Percentiles rank a stretch among this genome's conserved stretches.
Conservation (phyloP, 192 early-diverging fungal species). For the Linnemannia elongata region DNA sequence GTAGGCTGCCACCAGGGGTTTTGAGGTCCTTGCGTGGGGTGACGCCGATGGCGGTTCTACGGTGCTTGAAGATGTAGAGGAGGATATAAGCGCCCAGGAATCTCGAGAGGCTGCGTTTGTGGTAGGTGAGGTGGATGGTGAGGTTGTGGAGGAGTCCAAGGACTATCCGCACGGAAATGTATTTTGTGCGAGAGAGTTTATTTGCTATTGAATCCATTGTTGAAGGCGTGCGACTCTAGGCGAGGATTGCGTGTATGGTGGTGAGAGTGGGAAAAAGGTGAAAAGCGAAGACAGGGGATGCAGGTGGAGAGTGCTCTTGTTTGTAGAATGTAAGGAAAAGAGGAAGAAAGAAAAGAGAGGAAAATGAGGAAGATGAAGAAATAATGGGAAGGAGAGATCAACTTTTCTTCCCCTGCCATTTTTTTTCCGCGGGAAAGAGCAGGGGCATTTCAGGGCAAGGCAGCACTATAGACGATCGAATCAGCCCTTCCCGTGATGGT, state of each 20-base stretch:
- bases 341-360: not conserved
- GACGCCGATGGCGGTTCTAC: slow-evolving; percentile 8
- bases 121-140: not conserved
- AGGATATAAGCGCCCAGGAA: slow-evolving; percentile 1
- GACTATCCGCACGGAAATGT: not conserved
- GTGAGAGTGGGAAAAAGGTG: too few species aligned
- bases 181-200: not conserved
- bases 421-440: not conserved
- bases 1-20: slow-evolving; percentile 19
- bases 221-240: not conserved
- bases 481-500: too few species aligned
- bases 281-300: too few species aligned
- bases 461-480: not conserved
- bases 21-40: slow-evolving; percentile 20
- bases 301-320: too few species aligned
- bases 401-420: too few species aligned
- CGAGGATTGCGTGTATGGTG: too few species aligned
- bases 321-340: not conserved
- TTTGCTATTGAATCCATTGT: not conserved
- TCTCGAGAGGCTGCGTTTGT: not conserved
- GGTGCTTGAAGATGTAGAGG: slow-evolving; percentile 7
- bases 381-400: not conserved
- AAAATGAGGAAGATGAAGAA: not conserved
- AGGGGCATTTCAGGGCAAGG: not conserved
- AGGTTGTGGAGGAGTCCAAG: not conserved